Conservation (phyloP, 495 filamentous ascomycete species). For the Amniculicola lignicola region DNA sequence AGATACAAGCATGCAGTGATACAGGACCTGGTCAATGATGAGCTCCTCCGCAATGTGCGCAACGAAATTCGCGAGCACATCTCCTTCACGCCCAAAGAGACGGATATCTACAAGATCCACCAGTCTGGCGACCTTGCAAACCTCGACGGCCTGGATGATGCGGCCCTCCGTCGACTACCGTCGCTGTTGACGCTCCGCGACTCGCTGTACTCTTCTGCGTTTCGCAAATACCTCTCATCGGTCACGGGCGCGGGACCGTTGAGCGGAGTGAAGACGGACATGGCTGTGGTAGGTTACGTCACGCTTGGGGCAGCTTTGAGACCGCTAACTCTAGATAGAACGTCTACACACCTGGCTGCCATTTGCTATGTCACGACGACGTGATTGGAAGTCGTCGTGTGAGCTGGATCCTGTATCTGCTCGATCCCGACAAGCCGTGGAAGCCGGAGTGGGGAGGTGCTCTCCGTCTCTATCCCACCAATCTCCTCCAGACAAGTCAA, state of each 20-base stretch:
- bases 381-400: conserved; percentile 92
- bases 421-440: conserved; percentile 89
- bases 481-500: conserved; percentile 56
- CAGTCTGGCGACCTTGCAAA: conserved; percentile 97
- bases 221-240: conserved; percentile 80
- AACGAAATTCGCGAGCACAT: conserved; percentile 83
- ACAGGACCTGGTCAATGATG: conserved; percentile 67
- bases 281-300: conserved; percentile 65
- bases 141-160: conserved; percentile 84
- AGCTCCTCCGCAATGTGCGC: conserved; percentile 81
- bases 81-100: conserved; percentile 96
- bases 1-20: conserved; percentile 93
- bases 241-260: conserved; percentile 82
- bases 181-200: conserved; percentile 83
- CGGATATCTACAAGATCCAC: conserved; percentile 99
- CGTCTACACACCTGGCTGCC: conserved; percentile 93
- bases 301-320: not conserved
- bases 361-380: conserved; percentile 95
- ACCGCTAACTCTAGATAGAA: conserved; percentile 48
- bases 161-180: conserved; percentile 75
- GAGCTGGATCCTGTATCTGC: conserved; percentile 95
- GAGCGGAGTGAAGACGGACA: conserved; percentile 94
- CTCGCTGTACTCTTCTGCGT: conserved; percentile 84
- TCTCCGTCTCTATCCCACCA: conserved; percentile 80
- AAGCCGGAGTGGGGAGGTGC: conserved; percentile 92